Evolutionary conservation across 1,284 basidiomycete species (phyloP).

Genomic region (Cryptococcus amylolentus): DNA sequence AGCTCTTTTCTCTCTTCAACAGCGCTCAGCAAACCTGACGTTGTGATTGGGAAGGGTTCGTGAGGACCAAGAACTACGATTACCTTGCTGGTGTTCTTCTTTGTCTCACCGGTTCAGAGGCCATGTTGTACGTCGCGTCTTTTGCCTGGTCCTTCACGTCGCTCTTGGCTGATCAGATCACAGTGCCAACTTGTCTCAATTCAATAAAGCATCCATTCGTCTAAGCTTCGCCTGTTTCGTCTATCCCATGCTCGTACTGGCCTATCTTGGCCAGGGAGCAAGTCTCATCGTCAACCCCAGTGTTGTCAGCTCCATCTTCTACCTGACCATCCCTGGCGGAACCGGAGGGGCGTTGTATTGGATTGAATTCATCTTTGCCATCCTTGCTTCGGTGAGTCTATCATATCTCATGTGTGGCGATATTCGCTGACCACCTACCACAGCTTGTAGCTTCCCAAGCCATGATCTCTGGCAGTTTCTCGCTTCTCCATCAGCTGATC

Average conservation of each 20-base stretch:
- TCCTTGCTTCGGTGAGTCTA: slow-evolving; percentile 58
- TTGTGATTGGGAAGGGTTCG: slow-evolving; percentile 54
- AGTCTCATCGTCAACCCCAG: slow-evolving; percentile 57
- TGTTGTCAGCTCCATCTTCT: slow-evolving; percentile 61
- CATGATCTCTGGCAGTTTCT: slow-evolving; percentile 67
- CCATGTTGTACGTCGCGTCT: slow-evolving; percentile 52
- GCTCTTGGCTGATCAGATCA: too few species aligned
- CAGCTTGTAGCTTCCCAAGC: slow-evolving; percentile 56
- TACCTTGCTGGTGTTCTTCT: slow-evolving; percentile 63
- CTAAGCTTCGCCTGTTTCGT: slow-evolving; percentile 56
- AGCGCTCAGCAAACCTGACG: neutral
- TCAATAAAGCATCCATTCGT: slow-evolving; percentile 55
- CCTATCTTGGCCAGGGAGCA: slow-evolving; percentile 60
- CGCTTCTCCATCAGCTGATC: slow-evolving; percentile 62
- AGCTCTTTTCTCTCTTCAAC: slow-evolving; percentile 19
- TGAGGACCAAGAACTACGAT: slow-evolving; percentile 61
- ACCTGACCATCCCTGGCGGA: slow-evolving; percentile 60
- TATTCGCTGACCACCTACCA: neutral
- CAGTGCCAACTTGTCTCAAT: slow-evolving; percentile 59
- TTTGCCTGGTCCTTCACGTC: too few species aligned
- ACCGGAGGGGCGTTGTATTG: slow-evolving; percentile 58
- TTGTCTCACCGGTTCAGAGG: slow-evolving; percentile 64
- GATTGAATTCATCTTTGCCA: slow-evolving; percentile 61
- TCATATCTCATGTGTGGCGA: neutral
- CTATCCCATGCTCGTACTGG: slow-evolving; percentile 60